Evolutionary conservation across 148 eudicot genomes (phyloP).

Genomic region (Spergularia marina): DNA sequence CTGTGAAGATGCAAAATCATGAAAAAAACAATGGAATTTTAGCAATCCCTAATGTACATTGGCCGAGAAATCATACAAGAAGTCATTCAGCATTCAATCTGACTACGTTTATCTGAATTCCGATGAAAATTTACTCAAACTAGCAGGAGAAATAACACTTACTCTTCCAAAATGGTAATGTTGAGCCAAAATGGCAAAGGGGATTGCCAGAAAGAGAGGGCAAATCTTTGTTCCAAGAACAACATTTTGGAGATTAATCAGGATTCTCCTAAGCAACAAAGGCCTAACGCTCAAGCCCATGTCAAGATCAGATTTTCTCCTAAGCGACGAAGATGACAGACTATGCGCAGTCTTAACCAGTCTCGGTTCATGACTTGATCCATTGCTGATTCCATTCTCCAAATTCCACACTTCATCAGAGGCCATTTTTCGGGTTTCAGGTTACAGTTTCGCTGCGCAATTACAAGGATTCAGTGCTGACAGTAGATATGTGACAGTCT

Average conservation of each 20-base stretch:
- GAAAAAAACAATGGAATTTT: neutral
- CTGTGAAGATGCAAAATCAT: slow-evolving; percentile 31
- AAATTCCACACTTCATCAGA: slow-evolving; percentile 30
- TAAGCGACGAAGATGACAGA: slow-evolving; percentile 37
- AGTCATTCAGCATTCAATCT: neutral
- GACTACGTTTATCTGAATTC: neutral
- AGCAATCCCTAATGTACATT: neutral
- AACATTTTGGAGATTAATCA: slow-evolving; percentile 48
- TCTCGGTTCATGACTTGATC: slow-evolving; percentile 26
- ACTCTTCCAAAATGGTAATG: slow-evolving; percentile 51
- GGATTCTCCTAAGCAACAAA: slow-evolving; percentile 26
- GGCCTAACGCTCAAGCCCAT: slow-evolving; percentile 32
- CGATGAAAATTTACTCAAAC: neutral
- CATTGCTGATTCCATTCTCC: slow-evolving; percentile 41
- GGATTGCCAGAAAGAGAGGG: slow-evolving; percentile 57
- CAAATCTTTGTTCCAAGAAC: slow-evolving; percentile 64
- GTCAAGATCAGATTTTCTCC: slow-evolving; percentile 36
- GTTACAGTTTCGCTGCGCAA: slow-evolving; percentile 10
- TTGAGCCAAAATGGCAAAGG: slow-evolving; percentile 57
- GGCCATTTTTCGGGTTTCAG: slow-evolving; percentile 13
- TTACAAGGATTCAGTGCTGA: neutral
- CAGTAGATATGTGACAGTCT: neutral
- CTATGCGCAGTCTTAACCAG: slow-evolving; percentile 37
- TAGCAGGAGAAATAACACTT: slow-evolving; percentile 20
- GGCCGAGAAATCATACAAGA: neutral